Base-by-base conservation (phyloP, 805 yeast species). In the Candida awuae region DNA sequence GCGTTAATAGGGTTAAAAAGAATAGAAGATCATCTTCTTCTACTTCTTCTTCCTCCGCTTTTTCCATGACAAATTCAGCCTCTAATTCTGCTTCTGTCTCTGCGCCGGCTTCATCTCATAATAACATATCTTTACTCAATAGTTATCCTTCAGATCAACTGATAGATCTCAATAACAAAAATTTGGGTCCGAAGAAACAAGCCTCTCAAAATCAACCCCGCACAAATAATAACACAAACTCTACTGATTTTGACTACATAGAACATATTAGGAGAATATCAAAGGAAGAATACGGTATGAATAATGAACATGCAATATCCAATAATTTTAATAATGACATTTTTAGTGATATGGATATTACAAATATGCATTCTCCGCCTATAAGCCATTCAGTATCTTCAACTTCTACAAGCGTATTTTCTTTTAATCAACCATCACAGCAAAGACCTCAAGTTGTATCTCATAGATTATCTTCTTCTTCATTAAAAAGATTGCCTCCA, bases 221-320 rank as follows among this genome's bases (percentile, higher is more conserved):
- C 17, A 27, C 17, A 4, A 27, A 27, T 27, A 4, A 15, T 5
- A 55, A 17, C 49, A 50, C 30, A 54, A 53, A 34, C 54, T n/a
- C 31, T 12, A 15, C 56, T 4, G 59, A 56, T 37, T 60, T 62
- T 37, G 65, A 62, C 41, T 62, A 62, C 42, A 58, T 62, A 20
- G 63, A 59, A 37, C 66, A 62, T 43, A 62, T 62, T 30, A 51
- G 62, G 41, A 50, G 55, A 34, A 59, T 61, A 29, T 59, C 66
- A 16, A 56, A 54, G 37, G 62, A 58, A 36, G 64, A 62, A 37
- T 58, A 56, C 34, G 59, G 56, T 9, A 46, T 52, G 19, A 57
- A 54, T 33, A 46, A 54, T 10, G 54, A 54, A n/a, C n/a, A n/a
- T n/a, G n/a, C n/a, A n/a, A n/a, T n/a, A n/a, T n/a, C n/a, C n/a